phyloP scores from a whole-genome alignment of 1,284 basidiomycete species.

The Boletus semigastroideus region DNA sequence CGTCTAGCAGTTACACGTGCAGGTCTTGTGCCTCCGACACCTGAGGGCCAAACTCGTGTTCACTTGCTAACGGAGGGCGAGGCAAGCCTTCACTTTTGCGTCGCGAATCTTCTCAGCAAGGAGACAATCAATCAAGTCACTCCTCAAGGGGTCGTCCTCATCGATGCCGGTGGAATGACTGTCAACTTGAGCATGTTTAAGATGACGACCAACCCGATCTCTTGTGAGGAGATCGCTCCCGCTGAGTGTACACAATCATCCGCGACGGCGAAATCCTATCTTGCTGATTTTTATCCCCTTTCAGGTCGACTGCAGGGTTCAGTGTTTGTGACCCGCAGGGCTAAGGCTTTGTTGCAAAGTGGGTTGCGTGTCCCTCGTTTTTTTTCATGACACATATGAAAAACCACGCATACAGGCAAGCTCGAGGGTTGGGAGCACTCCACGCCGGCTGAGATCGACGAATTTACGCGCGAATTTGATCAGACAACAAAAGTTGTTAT shows the following conservation, averaged over 20 bases:
- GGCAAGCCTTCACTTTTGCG: background rate
- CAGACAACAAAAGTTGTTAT: conserved; percentile 5
- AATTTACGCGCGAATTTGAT: conserved; percentile 13
- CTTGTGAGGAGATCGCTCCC: background rate
- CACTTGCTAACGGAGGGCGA: background rate
- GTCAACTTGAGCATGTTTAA: background rate
- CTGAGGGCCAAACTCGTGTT: background rate
- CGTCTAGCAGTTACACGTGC: background rate
- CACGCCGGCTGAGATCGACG: conserved; percentile 8
- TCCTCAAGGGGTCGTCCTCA: background rate
- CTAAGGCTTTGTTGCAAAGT: background rate
- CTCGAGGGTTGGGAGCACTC: conserved; percentile 21
- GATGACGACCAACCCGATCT: background rate
- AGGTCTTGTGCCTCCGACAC: background rate
- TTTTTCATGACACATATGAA: background rate
- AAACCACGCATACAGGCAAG: background rate
- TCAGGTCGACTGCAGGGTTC: too few relatives aligned
- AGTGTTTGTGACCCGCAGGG: background rate
- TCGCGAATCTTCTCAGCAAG: background rate
- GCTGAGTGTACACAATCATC: background rate
- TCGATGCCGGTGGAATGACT: background rate
- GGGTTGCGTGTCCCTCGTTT: background rate
- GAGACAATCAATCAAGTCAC: background rate
- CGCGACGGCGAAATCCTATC: background rate
- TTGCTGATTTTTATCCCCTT: too few relatives aligned